Base-by-base conservation (phyloP, 306 rosid genomes). In the Quercus agrifolia region DNA sequence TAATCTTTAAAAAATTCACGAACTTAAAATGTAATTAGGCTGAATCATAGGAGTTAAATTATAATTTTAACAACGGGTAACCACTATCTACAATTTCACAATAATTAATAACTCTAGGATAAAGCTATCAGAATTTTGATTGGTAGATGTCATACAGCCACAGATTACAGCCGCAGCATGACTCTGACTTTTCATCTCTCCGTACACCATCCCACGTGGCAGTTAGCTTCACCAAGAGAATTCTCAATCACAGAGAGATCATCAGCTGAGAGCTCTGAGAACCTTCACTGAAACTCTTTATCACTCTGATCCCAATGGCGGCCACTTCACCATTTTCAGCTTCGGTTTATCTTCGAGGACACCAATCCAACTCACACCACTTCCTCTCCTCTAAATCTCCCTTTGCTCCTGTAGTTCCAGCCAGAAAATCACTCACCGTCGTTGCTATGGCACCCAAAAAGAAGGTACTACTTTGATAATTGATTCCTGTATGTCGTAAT, bases 391-490 rank as follows among this genome's bases (percentile, higher is more conserved):
- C 86, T 54, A 35, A 74, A 19, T 71, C 82, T 77, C 88, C 56
- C 52, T 14, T 20, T 74, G 70, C 19, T 69, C 77, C 74, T 59
- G 5, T 72, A 18, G 61, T 71, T 52, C 73, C 84, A 13, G 21
- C 86, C 69, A 70, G 54, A 52, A 85, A 77, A 55, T 63, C 94
- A 52, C 77, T 88, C 0, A 80, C 90, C 0, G 78, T 90, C 78
- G 68, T 90, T 70, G 93, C 94, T 81, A 92, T 94, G 97, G 93
- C 97, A 15, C 81, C 99, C 51, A 19, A 81, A 81, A 83, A 85
- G 44, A 94, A 94, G 99, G 98, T 90, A 85, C 56, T 21, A 1
- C 58, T 68, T 69, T 5, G 3, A 13, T 49, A 49, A 49, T 49
- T 49, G 54, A 10, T 77, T 20, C 15, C 3, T 67, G 59, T 57